Evolutionary conservation across 352 stramenopile genomes (phyloP).

Genomic region (Sclerospora graminicola): DNA sequence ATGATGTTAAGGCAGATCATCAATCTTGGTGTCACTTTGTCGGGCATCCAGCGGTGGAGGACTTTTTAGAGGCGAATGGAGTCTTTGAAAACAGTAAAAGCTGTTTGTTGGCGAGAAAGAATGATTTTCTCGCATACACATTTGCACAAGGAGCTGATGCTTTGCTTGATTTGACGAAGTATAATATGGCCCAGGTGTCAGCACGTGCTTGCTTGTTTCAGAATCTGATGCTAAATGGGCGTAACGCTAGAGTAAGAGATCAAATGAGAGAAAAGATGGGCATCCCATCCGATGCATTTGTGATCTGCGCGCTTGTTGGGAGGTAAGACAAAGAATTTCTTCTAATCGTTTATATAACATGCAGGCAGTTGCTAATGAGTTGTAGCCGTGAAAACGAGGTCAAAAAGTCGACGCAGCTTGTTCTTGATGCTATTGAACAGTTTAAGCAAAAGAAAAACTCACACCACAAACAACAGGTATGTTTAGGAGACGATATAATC

Average conservation of each 20-base stretch:
- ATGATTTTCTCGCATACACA: not conserved
- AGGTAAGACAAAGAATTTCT: constrained; percentile 21
- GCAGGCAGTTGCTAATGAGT: not conserved
- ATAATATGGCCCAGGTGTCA: constrained; percentile 5
- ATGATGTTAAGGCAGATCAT: not conserved
- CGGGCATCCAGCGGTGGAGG: constrained; percentile 55
- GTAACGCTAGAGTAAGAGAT: constrained; percentile 2
- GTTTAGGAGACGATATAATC: not conserved
- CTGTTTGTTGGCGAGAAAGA: not conserved
- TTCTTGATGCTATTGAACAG: constrained; percentile 33
- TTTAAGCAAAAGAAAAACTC: constrained; percentile 11
- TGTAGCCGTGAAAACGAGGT: constrained; percentile 57
- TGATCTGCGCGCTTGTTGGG: constrained; percentile 55
- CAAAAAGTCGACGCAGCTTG: constrained; percentile 21
- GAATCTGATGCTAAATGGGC: constrained; percentile 8
- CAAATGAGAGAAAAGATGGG: constrained; percentile 8
- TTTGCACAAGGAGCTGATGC: constrained; percentile 9
- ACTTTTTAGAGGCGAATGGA: constrained; percentile 42
- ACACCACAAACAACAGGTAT: not conserved
- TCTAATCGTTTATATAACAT: not conserved
- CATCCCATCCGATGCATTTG: constrained; percentile 26
- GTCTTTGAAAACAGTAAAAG: constrained; percentile 17
- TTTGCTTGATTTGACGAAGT: constrained; percentile 21
- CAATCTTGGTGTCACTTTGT: constrained; percentile 47
- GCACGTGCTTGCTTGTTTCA: constrained; percentile 9